Evolutionary conservation across 2,329 filamentous ascomycete genomes (phyloP), one percentile per base, ranked within the genome.

Genomic region (Thelonectria discophora): DNA sequence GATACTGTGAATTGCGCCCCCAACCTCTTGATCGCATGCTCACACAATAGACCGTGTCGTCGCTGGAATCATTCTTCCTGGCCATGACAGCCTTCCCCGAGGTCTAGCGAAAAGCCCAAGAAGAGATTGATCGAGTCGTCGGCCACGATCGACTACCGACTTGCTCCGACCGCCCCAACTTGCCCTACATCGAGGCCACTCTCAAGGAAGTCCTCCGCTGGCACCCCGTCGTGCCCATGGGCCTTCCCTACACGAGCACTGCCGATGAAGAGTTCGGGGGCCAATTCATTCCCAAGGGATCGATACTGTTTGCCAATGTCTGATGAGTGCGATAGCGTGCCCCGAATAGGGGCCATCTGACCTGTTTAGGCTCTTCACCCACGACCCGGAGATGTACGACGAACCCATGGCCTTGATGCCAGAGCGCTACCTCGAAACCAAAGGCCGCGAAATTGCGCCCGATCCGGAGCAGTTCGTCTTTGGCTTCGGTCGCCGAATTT

Each of bases 241-340:
- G 73, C 0, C 72, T 84, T 1, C 73, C 77, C 2, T 75, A 80
- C 47, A 72, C 72, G 3, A 77, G 79, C 8, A 72, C 72, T 0
- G 69, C 68, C 2, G 72, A 74, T 9, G 64, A 69, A 17, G 12
- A 69, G 0, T 71, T 47, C 17, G 64, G 65, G 10, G 68, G 68
- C 0, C 71, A 72, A 27, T 51, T 65, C 0, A 73, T 75, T 13
- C 70, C 72, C 0, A 65, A 68, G 10, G 68, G 62, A 0, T 61
- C 69, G 1, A 45, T 67, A 48, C n/a, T 72, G 3, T 55, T 72
- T 10, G 18, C 54, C 2, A 68, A 70, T 13, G 56, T 70, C 5
- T 66, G 66, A 68, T 65, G 8, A 39, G 62, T 45, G 24, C 3
- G 7, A 50, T 10, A 27, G 18, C 8, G 11, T 5, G 7, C 13